Base-by-base conservation (phyloP, 2,329 filamentous ascomycete genomes). In the Aspergillus versicolor region DNA sequence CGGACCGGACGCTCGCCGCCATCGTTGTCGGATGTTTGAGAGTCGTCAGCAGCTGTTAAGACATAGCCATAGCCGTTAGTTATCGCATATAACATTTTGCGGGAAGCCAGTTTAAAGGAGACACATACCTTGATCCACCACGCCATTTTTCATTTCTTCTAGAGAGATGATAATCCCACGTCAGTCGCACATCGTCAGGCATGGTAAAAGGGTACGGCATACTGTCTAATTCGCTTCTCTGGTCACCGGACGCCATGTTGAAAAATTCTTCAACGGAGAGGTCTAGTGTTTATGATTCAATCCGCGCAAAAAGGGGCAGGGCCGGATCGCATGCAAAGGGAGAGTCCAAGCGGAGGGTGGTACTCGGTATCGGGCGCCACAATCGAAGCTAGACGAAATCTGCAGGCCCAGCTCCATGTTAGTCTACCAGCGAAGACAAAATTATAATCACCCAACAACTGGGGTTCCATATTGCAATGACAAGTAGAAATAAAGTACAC, bases 1-100 rank as follows among this genome's bases (percentile, higher is more conserved):
- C 84, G 76, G 38, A 86, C 82, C 8, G 83, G 83, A 58, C 79
- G 80, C 68, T 86, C 84, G 59, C 81, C 79, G 48, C 70, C 65
- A 38, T 76, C 74, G 59, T 75, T 73, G 61, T 75, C 74, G 34
- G 69, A 73, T 44, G 60, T 61, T 53, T 69, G 68, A 44, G 69
- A 68, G 53, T 68, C 61, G 45, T 67, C 63, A 44, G 69, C 64
- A 38, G 63, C 60, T 52, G 60, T 61, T 54, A 62, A 22, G 9
- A 30, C 30, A 37, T 11, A 22, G 21, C 40, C 7, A n/a, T 24
- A 22, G n/a, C 24, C 37, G 44, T 57, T 47, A 57, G 49, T 34
- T 34, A 38, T 49, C 22, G n/a, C 19, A 13, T 19, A 13, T 12
- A 7, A 43, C 11, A 30, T 30, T 3, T 17, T 4, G 27, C 12